Conservation (phyloP, 2,329 filamentous ascomycete species). For the Hymenoscyphus infarciens region DNA sequence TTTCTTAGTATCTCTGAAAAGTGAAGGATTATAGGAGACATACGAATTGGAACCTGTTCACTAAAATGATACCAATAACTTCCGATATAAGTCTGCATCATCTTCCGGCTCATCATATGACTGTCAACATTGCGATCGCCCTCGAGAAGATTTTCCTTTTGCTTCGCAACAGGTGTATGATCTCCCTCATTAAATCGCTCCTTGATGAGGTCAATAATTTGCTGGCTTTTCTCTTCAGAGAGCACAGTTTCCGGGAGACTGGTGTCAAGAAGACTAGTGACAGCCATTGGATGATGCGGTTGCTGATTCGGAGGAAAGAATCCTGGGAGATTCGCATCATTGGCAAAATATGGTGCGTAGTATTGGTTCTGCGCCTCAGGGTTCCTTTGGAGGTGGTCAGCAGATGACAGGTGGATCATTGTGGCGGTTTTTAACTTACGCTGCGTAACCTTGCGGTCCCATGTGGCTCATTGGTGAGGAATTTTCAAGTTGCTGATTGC, state of each 20-base stretch:
- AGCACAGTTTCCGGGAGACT: conserved; percentile 75
- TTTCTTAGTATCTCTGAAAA: conserved; percentile 18
- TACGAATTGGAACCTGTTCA: conserved; percentile 79
- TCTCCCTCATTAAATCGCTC: conserved; percentile 78
- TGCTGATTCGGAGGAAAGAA: conserved; percentile 49
- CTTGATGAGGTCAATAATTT: conserved; percentile 77
- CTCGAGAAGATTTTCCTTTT: conserved; percentile 73
- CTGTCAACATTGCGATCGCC: conserved; percentile 66
- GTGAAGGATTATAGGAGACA: conserved; percentile 9
- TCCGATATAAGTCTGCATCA: conserved; percentile 93
- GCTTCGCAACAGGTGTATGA: conserved; percentile 67
- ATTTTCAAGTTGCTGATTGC: conserved; percentile 55
- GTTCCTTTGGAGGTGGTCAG: conserved; percentile 43
- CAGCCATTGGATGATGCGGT: conserved; percentile 80
- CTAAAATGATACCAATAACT: conserved; percentile 97
- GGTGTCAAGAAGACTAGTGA: conserved; percentile 79
- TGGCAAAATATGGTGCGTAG: conserved; percentile 46
- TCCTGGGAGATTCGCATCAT: conserved; percentile 49
- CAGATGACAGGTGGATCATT: conserved; percentile 2
- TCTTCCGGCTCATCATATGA: conserved; percentile 75
- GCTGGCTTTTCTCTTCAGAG: conserved; percentile 82
- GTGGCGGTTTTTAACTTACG: conserved; percentile 40
- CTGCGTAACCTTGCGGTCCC: conserved; percentile 45
- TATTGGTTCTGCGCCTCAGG: conserved; percentile 50
- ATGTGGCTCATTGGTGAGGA: conserved; percentile 52